phyloP scores from a whole-genome alignment of 371 early-diverging fungal genomes.

The Batrachochytrium dendrobatidis region DNA sequence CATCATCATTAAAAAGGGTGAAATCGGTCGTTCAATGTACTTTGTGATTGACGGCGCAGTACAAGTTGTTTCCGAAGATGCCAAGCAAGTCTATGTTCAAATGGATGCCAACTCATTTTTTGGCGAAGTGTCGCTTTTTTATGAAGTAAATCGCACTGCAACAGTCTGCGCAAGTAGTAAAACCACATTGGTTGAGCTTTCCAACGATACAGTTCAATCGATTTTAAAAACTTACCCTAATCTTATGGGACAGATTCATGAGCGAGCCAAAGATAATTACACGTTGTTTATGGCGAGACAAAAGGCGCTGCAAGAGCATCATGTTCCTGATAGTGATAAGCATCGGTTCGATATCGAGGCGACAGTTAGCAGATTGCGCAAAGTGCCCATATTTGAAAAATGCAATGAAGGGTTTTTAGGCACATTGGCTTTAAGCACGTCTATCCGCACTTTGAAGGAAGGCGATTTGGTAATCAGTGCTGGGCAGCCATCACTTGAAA shows the following conservation, averaged over 20 bases:
- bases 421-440: constrained; percentile 25
- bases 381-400: constrained; percentile 33
- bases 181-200: constrained; percentile 34
- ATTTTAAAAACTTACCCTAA: constrained; percentile 23
- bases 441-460: constrained; percentile 14
- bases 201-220: constrained; percentile 28
- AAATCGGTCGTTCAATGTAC: constrained; percentile 45
- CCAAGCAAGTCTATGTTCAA: constrained; percentile 25
- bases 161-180: constrained; percentile 39
- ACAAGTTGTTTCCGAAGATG: constrained; percentile 37
- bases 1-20: constrained; percentile 42
- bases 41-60: constrained; percentile 49
- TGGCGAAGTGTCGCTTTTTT: constrained; percentile 58
- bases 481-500: constrained; percentile 27
- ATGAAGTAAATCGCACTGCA: constrained; percentile 50
- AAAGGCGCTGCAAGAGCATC: constrained; percentile 12
- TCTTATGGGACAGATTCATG: constrained; percentile 21
- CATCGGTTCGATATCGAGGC: constrained; percentile 30
- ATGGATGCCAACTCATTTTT: constrained; percentile 36
- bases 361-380: constrained; percentile 19
- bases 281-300: constrained; percentile 27
- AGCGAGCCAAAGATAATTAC: constrained; percentile 34
- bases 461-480: constrained; percentile 25
- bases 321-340: not conserved
- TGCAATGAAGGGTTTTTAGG: constrained; percentile 29